Conservation (phyloP, 2,329 filamentous ascomycete species). For the Chrysosporium keratinophilum region DNA sequence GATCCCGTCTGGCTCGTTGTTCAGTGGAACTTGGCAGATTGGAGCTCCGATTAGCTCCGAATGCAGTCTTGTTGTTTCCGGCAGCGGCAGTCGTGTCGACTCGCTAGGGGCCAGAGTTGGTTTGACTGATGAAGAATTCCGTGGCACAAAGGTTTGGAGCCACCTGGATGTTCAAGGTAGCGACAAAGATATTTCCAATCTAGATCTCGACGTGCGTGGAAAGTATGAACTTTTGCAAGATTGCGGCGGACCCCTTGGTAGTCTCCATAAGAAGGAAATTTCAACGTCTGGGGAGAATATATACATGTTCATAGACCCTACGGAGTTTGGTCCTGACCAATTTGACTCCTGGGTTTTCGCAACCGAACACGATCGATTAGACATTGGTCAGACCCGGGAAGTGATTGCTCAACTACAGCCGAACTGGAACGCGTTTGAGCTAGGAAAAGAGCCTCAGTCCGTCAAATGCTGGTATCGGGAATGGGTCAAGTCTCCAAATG, state of each 20-base stretch:
- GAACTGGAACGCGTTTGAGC: slow-evolving; percentile 35
- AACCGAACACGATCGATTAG: slow-evolving; percentile 36
- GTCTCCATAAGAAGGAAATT: slow-evolving; percentile 42
- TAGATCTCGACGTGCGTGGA: slow-evolving; percentile 39
- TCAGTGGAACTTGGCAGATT: slow-evolving; percentile 38
- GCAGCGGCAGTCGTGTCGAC: slow-evolving; percentile 24
- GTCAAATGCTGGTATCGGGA: slow-evolving; percentile 26
- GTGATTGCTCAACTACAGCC: slow-evolving; percentile 39
- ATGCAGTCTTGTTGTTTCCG: slow-evolving; percentile 30
- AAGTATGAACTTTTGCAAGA: slow-evolving; percentile 42
- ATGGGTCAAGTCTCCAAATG: slow-evolving; percentile 20
- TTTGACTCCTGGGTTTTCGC: slow-evolving; percentile 51
- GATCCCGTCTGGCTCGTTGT: slow-evolving; percentile 27
- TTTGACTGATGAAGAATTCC: slow-evolving; percentile 29
- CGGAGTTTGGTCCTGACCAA: slow-evolving; percentile 37
- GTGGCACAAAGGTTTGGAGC: slow-evolving; percentile 36
- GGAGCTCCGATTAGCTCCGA: slow-evolving; percentile 32
- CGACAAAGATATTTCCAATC: slow-evolving; percentile 21
- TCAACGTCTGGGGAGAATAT: slow-evolving; percentile 24
- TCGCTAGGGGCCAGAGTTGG: slow-evolving; percentile 36
- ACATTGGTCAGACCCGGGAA: slow-evolving; percentile 39
- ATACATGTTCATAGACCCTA: slow-evolving; percentile 51
- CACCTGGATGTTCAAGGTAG: slow-evolving; percentile 33
- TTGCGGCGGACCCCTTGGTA: slow-evolving; percentile 48
- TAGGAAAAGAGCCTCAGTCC: slow-evolving; percentile 14